phyloP scores from a whole-genome alignment of 805 yeast species.

The Wickerhamomyces bovis region DNA sequence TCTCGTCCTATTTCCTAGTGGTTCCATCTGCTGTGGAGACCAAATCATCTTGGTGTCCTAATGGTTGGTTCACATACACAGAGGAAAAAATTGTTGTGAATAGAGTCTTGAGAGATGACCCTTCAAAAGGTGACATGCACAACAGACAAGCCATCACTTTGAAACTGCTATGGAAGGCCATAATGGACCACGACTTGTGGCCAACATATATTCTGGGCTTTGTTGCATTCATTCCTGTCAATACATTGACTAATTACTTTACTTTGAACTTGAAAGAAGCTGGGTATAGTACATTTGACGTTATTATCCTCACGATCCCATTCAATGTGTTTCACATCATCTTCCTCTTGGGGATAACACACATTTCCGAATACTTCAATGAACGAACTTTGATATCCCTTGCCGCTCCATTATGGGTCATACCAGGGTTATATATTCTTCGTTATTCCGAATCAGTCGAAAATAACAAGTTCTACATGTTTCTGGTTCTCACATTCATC shows the following conservation, averaged over 20 bases:
- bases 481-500: conserved; percentile 13
- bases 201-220: conserved; percentile 49
- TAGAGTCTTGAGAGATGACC: conserved; percentile 57
- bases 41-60: conserved; percentile 39
- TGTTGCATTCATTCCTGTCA: conserved; percentile 31
- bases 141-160: conserved; percentile 47
- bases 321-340: conserved; percentile 34
- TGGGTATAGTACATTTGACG: conserved; percentile 47
- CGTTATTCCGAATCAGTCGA: conserved; percentile 31
- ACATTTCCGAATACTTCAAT: conserved; percentile 26
- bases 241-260: conserved; percentile 32
- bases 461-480: conserved; percentile 24
- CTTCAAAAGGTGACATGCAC: conserved; percentile 62
- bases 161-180: conserved; percentile 32
- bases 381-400: conserved; percentile 20
- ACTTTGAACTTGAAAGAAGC: conserved; percentile 40
- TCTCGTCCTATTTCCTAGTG: conserved; percentile 41
- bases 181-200: conserved; percentile 49
- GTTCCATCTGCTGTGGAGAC: conserved; percentile 55
- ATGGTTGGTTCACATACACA: conserved; percentile 48
- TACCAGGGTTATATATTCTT: conserved; percentile 28
- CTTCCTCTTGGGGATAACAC: conserved; percentile 30
- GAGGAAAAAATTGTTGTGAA: conserved; percentile 57
- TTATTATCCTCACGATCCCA: conserved; percentile 49
- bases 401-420: conserved; percentile 28